These are phyloP conservation scores for Penicillium crystallinum DNA, from an alignment of 495 filamentous ascomycete genomes.

Conservation along the genomic window DNA sequence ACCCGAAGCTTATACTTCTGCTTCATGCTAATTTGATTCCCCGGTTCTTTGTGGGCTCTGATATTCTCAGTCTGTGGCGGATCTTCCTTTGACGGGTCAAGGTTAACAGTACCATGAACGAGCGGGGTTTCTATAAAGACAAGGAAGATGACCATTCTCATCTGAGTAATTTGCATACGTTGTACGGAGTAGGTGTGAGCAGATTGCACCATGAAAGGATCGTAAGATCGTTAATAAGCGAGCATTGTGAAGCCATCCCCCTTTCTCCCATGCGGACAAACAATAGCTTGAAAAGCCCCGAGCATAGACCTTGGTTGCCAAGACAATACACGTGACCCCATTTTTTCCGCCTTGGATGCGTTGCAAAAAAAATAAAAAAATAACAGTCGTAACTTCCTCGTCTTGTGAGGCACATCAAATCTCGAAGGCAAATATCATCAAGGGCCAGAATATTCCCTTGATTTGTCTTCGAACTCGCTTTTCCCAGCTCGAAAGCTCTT, in stretches of 20 bases:
- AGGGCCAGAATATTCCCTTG: background rate
- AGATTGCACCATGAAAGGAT: background rate
- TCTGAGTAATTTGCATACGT: too few species aligned
- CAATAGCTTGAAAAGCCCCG: background rate
- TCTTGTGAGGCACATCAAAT: background rate
- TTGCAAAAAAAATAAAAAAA: constrained; percentile 6
- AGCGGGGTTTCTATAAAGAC: too few species aligned
- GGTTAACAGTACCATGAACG: too few species aligned
- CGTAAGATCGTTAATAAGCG: background rate
- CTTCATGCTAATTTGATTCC: too few species aligned
- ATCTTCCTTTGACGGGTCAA: too few species aligned
- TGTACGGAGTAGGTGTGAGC: too few species aligned
- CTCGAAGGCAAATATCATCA: background rate
- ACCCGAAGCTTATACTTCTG: too few species aligned
- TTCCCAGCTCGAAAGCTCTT: background rate
- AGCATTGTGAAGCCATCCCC: background rate
- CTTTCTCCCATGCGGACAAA: background rate
- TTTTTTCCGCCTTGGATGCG: constrained; percentile 7
- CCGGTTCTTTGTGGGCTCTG: too few species aligned
- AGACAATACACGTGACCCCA: background rate
- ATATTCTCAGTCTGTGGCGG: too few species aligned
- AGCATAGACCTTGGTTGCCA: constrained; percentile 2
- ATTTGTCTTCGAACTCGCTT: background rate
- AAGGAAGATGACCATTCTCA: too few species aligned
- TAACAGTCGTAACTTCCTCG: background rate